Evolutionary conservation across 225 moss, liverwort and hornwort genomes (phyloP).

Genomic region (Ulota crispa): DNA sequence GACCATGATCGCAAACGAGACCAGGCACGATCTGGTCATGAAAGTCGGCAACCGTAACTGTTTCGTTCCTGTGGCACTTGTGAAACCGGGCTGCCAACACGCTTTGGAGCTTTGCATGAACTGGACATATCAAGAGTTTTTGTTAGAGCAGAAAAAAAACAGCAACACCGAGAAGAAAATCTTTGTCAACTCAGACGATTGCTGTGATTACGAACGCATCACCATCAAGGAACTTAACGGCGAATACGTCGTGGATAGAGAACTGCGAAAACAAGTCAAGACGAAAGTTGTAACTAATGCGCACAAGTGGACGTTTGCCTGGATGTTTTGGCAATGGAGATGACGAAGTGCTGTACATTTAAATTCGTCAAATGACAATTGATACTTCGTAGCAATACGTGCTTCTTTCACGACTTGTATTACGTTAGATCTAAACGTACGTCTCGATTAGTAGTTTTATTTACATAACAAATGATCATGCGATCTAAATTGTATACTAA

Average conservation of each 20-base stretch:
- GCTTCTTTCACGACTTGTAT: background rate
- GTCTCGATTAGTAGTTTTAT: background rate
- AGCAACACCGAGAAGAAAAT: conserved; percentile 2
- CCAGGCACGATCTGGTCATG: conserved; percentile 20
- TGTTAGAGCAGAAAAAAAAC: background rate
- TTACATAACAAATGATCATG: background rate
- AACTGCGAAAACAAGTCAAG: conserved; percentile 6
- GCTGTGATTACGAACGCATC: conserved; percentile 27
- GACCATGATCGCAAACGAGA: conserved; percentile 26
- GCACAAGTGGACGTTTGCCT: background rate
- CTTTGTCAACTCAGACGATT: conserved; percentile 19
- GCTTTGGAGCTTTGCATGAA: conserved; percentile 22
- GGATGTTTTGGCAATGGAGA: conserved; percentile 27
- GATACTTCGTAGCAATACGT: background rate
- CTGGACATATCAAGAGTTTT: conserved; percentile 29
- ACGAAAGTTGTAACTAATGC: background rate
- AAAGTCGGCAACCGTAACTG: conserved; percentile 12
- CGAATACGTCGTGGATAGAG: background rate
- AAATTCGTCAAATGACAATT: background rate
- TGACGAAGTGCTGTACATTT: background rate
- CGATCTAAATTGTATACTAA: background rate
- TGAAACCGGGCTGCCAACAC: conserved; percentile 4
- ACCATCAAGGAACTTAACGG: conserved; percentile 17
- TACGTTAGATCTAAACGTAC: background rate
- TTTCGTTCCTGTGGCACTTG: conserved; percentile 2